Percentiles rank a stretch among this genome's conserved stretches.
These are phyloP conservation scores for Cladorrhinum sp. DNA, from an alignment of 2,329 filamentous ascomycete species.

Conservation along the genomic window DNA sequence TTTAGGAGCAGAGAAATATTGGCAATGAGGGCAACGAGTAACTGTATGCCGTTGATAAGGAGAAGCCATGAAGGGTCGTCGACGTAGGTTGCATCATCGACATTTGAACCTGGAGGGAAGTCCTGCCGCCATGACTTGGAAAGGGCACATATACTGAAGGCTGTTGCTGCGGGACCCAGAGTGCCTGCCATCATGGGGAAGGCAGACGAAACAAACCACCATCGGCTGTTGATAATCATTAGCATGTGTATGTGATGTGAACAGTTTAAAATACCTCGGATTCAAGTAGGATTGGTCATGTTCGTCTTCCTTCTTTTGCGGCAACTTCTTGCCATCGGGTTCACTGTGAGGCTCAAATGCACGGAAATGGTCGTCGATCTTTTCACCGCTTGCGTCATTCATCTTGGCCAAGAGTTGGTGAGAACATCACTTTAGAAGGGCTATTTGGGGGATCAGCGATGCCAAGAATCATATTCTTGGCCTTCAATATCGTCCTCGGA, in stretches of 20 bases:
- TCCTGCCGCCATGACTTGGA: conserved; percentile 73
- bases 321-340: conserved; percentile 32
- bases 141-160: conserved; percentile 84
- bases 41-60: conserved; percentile 72
- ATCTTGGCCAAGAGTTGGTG: conserved; percentile 20
- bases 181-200: conserved; percentile 81
- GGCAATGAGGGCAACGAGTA: conserved; percentile 71
- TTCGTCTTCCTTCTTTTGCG: conserved; percentile 31
- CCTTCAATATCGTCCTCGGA: neutral
- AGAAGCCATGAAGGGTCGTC: conserved; percentile 72
- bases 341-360: conserved; percentile 32
- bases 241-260: neutral
- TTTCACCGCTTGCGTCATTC: conserved; percentile 31
- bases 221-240: conserved; percentile 43
- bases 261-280: conserved; percentile 41
- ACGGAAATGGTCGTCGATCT: conserved; percentile 25
- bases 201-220: conserved; percentile 62
- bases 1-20: conserved; percentile 83
- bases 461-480: neutral
- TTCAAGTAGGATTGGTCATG: conserved; percentile 43
- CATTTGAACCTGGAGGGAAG: conserved; percentile 44
- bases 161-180: conserved; percentile 79
- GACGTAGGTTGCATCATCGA: conserved; percentile 51
- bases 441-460: neutral
- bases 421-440: neutral